Conservation (phyloP, 176 grass and related monocot species). For the Eremochloa ophiuroides region DNA sequence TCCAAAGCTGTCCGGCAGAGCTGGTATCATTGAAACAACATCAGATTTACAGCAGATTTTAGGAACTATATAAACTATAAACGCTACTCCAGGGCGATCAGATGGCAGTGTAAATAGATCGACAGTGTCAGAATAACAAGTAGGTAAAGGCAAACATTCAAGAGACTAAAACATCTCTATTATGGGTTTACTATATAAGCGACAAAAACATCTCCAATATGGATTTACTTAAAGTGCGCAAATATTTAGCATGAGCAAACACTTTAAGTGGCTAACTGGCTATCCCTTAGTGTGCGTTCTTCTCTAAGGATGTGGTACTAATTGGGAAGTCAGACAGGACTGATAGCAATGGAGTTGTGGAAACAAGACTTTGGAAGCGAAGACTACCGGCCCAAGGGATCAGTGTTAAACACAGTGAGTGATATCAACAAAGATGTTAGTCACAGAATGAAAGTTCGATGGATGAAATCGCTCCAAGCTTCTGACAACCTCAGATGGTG, state of each 20-base stretch:
- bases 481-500: neutral
- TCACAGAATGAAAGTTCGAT: neutral
- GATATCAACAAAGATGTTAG: neutral
- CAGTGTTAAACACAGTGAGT: neutral
- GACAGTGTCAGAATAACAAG: neutral
- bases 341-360: neutral
- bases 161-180: neutral
- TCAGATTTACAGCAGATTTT: constrained; percentile 12
- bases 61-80: neutral
- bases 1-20: constrained; percentile 75
- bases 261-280: neutral
- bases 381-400: neutral
- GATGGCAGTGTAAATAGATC: neutral
- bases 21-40: constrained; percentile 35
- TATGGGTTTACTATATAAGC: neutral
- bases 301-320: neutral
- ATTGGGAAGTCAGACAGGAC: neutral
- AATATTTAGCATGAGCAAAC: neutral
- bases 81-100: neutral
- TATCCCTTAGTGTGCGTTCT: neutral
- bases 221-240: neutral
- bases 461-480: neutral
- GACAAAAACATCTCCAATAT: constrained; percentile 3
- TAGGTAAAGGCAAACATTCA: neutral
- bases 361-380: neutral